phyloP scores from a whole-genome alignment of 1,139 yeast species.

The Eremothecium coryli region DNA sequence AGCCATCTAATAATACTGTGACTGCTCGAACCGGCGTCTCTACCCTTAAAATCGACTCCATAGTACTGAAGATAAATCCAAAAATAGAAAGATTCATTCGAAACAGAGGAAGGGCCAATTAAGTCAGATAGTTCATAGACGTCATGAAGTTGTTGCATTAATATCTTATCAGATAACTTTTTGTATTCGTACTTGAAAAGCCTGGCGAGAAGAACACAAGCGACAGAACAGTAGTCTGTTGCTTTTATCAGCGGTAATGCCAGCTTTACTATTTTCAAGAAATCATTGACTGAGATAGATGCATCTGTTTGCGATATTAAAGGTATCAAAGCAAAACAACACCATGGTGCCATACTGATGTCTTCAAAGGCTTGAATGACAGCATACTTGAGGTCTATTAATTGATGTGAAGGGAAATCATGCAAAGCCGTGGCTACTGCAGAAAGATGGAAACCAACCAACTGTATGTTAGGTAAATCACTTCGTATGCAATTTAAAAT shows the following conservation, averaged over 20 bases:
- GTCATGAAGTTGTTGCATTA: constrained; percentile 40
- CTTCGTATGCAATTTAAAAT: constrained; percentile 14
- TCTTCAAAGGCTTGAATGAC: constrained; percentile 16
- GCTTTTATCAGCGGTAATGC: constrained; percentile 31
- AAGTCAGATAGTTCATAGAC: constrained; percentile 46
- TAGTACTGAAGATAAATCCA: constrained; percentile 43
- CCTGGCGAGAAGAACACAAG: constrained; percentile 30
- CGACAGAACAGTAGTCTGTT: constrained; percentile 22
- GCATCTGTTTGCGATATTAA: constrained; percentile 23
- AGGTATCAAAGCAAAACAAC: constrained; percentile 32
- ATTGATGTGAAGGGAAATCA: constrained; percentile 6
- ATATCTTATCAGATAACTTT: constrained; percentile 32
- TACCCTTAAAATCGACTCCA: constrained; percentile 31
- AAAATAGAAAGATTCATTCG: constrained; percentile 41
- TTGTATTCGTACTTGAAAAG: constrained; percentile 19
- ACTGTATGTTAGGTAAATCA: constrained; percentile 6
- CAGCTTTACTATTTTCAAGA: constrained; percentile 11
- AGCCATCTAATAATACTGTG: constrained; percentile 41
- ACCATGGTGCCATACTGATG: constrained; percentile 33
- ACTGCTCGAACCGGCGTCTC: constrained; percentile 15
- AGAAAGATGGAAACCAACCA: constrained; percentile 17
- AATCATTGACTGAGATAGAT: neutral
- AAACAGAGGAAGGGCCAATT: constrained; percentile 46
- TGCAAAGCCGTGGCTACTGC: constrained; percentile 13
- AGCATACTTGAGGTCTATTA: constrained; percentile 9